A percentile compares a stretch with the other conserved stretches of the same genome.
These are phyloP conservation scores for Sherardia arvensis DNA, from an alignment of 257 asterid genomes.

Conservation along the genomic window DNA sequence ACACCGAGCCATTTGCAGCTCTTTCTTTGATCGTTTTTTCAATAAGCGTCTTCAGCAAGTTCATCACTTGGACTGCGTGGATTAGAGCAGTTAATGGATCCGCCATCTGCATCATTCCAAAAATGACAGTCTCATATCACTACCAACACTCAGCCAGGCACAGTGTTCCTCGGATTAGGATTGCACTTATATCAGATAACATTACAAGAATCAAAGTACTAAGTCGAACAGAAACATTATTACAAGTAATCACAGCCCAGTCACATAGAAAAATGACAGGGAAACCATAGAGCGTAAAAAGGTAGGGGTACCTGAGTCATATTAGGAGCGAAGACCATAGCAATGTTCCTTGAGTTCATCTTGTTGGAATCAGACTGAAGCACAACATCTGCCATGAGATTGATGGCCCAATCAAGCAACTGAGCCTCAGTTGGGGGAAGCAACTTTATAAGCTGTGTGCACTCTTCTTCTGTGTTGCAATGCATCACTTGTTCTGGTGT, in stretches of 20 bases:
- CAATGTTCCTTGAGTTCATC: slow-evolving; percentile 82
- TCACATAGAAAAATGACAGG: neutral
- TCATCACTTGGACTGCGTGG: slow-evolving; percentile 94
- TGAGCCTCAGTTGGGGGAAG: slow-evolving; percentile 66
- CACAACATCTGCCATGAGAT: slow-evolving; percentile 75
- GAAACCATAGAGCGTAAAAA: neutral
- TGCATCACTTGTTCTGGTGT: slow-evolving; percentile 72
- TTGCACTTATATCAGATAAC: neutral
- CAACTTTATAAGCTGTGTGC: slow-evolving; percentile 37
- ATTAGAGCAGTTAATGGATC: slow-evolving; percentile 82
- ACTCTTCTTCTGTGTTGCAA: slow-evolving; percentile 81
- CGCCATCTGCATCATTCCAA: slow-evolving; percentile 56
- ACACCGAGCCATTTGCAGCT: slow-evolving; percentile 9
- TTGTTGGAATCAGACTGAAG: slow-evolving; percentile 50
- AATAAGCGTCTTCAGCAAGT: slow-evolving; percentile 65
- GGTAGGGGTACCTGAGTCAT: slow-evolving; percentile 59
- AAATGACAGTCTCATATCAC: too few species aligned
- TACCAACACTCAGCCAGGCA: neutral
- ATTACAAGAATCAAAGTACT: neutral
- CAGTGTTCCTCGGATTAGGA: neutral
- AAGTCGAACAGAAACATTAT: neutral
- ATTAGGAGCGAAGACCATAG: slow-evolving; percentile 92
- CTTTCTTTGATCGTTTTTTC: slow-evolving; percentile 40
- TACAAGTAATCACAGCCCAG: neutral
- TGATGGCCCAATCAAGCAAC: slow-evolving; percentile 71